A percentile compares a stretch with the other conserved stretches of the same genome.
Evolutionary conservation across 1,284 basidiomycete genomes (phyloP).

Genomic region (Moesziomyces parantarcticus): DNA sequence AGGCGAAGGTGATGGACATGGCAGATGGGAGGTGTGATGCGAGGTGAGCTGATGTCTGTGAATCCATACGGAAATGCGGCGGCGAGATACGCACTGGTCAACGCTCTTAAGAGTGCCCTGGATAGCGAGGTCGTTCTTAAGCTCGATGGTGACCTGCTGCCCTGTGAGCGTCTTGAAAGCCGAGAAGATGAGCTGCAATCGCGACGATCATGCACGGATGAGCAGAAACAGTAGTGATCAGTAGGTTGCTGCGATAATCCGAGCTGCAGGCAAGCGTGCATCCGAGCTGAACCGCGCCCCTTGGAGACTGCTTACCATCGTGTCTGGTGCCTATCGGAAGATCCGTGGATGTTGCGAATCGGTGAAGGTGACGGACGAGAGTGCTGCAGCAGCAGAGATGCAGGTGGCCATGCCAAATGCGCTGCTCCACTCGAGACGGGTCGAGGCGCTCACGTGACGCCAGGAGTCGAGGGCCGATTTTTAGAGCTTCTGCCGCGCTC

Average conservation of each 20-base stretch:
- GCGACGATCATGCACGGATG: not conserved
- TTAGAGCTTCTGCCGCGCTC: not conserved
- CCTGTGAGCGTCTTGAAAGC: slow-evolving; percentile 99
- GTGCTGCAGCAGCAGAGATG: not conserved
- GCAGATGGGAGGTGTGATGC: not conserved
- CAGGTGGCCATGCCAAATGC: slow-evolving; percentile 10
- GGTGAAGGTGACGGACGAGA: not conserved
- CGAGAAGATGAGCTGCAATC: slow-evolving; percentile 85
- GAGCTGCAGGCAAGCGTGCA: not conserved
- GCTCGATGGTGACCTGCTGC: slow-evolving; percentile 89
- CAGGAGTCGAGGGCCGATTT: not conserved
- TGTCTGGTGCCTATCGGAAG: not conserved
- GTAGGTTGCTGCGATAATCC: slow-evolving; percentile 1
- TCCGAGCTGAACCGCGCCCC: not conserved
- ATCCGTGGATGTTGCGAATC: not conserved
- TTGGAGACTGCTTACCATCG: not conserved
- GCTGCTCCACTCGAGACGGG: slow-evolving; percentile 20
- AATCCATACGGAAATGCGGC: not conserved
- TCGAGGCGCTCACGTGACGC: slow-evolving; percentile 25
- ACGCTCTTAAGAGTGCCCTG: slow-evolving; percentile 96
- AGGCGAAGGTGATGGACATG: not conserved
- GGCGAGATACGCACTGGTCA: slow-evolving; percentile 76
- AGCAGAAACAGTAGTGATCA: not conserved
- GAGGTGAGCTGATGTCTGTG: not conserved
- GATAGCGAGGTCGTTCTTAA: slow-evolving; percentile 98